Percentiles rank a stretch among this genome's conserved stretches.
These are phyloP conservation scores for Jaminaea rosea DNA, from an alignment of 1,284 basidiomycete species.

Conservation along the genomic window DNA sequence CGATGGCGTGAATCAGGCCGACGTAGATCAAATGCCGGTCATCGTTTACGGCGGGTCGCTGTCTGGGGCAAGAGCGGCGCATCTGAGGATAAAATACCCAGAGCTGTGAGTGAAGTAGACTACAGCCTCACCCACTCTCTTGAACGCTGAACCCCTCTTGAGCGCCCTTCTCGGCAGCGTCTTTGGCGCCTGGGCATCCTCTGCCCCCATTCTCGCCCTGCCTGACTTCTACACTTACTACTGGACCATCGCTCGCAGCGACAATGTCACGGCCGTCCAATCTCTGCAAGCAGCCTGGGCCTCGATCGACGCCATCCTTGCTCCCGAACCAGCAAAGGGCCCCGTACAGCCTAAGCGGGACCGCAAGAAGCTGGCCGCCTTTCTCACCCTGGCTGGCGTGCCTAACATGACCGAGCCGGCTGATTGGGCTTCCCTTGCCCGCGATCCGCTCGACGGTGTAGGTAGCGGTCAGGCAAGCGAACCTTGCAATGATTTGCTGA, in stretches of 20 bases:
- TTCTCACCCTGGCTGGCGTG: conserved; percentile 27
- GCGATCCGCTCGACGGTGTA: no score
- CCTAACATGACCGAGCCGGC: conserved; percentile 28
- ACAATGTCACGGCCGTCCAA: conserved; percentile 61
- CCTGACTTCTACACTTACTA: conserved; percentile 57
- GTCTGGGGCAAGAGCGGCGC: conserved; percentile 86
- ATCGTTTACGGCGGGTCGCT: conserved; percentile 79
- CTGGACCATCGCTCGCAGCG: conserved; percentile 71
- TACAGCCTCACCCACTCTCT: no score
- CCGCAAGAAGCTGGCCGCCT: no score
- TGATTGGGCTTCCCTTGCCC: no score
- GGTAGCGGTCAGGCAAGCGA: no score
- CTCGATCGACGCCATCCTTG: conserved; percentile 30
- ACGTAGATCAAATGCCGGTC: conserved; percentile 59
- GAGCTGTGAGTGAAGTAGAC: no score
- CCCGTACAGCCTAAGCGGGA: conserved; percentile 23
- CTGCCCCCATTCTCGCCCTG: conserved; percentile 39
- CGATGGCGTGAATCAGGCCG: conserved; percentile 53
- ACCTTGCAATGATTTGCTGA: no score
- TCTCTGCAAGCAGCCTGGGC: conserved; percentile 56
- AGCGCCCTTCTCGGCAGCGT: conserved; percentile 84
- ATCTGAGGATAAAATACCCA: no score
- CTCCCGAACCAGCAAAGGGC: conserved; percentile 28
- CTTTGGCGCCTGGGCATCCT: conserved; percentile 78
- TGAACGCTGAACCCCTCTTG: no score